These are phyloP conservation scores for Plasmopara halstedii DNA, from an alignment of 352 stramenopile genomes.

Conservation along the genomic window DNA sequence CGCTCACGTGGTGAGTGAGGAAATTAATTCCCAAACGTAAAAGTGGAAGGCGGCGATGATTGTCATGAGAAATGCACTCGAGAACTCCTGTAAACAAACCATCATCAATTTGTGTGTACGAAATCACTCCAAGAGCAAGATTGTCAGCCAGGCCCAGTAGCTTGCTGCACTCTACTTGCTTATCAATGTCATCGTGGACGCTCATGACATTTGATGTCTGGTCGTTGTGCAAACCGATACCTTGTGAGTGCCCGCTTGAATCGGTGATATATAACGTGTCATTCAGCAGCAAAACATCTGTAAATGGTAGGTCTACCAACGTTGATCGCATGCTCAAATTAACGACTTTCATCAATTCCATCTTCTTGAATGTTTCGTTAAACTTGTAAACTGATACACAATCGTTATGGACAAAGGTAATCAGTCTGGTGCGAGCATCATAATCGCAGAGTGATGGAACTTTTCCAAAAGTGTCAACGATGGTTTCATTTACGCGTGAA, in stretches of 20 bases:
- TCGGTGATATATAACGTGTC: conserved; percentile 29
- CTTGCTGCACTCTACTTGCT: conserved; percentile 1
- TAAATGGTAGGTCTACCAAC: conserved; percentile 18
- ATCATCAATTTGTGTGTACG: conserved; percentile 2
- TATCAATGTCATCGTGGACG: neutral
- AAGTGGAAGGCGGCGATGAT: conserved; percentile 27
- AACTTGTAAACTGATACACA: conserved; percentile 23
- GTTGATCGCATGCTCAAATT: conserved; percentile 26
- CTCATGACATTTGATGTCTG: conserved; percentile 29
- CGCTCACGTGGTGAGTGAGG: conserved; percentile 15
- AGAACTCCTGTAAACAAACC: conserved; percentile 15
- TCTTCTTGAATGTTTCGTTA: conserved; percentile 19
- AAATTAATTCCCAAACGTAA: conserved; percentile 20
- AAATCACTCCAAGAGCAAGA: conserved; percentile 25
- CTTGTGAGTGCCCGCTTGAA: conserved; percentile 17
- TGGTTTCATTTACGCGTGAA: conserved; percentile 2
- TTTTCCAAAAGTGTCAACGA: conserved; percentile 12
- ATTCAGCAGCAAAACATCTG: conserved; percentile 16
- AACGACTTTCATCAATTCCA: conserved; percentile 20
- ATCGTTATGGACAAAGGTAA: conserved; percentile 15
- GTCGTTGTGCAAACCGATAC: conserved; percentile 31
- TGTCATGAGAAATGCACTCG: conserved; percentile 23
- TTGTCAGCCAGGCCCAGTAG: conserved; percentile 24
- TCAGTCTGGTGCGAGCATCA: conserved; percentile 11
- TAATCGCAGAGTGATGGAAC: conserved; percentile 21